Evolutionary conservation across 2,329 filamentous ascomycete genomes (phyloP).

Genomic region (Aureobasidium uvarum): DNA sequence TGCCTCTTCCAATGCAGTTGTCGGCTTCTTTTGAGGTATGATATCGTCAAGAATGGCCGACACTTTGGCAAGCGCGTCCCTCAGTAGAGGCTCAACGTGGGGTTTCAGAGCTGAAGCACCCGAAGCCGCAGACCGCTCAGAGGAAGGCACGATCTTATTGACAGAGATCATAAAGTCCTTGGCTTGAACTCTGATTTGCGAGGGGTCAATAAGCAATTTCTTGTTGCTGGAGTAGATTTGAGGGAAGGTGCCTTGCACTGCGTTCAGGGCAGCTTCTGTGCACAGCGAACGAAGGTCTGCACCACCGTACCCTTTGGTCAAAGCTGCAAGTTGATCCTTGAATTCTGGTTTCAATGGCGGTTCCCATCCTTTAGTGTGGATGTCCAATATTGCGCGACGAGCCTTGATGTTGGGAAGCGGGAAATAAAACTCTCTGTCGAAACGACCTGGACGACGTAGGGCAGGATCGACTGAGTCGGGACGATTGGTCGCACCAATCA

Average conservation of each 20-base stretch:
- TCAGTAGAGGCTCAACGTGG: constrained; percentile 76
- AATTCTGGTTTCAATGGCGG: constrained; percentile 69
- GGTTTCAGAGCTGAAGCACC: constrained; percentile 78
- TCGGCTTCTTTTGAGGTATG: constrained; percentile 79
- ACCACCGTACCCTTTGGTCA: constrained; percentile 95
- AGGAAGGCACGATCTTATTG: constrained; percentile 94
- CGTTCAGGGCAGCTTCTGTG: constrained; percentile 92
- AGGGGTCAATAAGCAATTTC: constrained; percentile 84
- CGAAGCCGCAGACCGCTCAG: constrained; percentile 82
- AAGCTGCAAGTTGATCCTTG: constrained; percentile 77
- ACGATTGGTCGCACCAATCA: constrained; percentile 97
- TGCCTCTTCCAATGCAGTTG: constrained; percentile 89
- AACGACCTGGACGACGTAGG: constrained; percentile 87
- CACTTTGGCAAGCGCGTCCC: constrained; percentile 68
- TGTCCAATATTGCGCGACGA: constrained; percentile 84
- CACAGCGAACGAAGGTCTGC: constrained; percentile 91
- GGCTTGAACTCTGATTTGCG: constrained; percentile 79
- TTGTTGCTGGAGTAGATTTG: constrained; percentile 91
- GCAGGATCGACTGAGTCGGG: constrained; percentile 96
- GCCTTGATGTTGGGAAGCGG: constrained; percentile 79
- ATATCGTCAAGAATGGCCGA: constrained; percentile 65
- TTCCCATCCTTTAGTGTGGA: constrained; percentile 93
- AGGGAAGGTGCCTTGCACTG: constrained; percentile 91
- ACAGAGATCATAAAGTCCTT: constrained; percentile 97
- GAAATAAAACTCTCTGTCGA: constrained; percentile 98